Percentiles rank a stretch among this genome's conserved stretches.
These are phyloP conservation scores for Colletotrichum eremochloae DNA, from an alignment of 2,329 filamentous ascomycete species.

Conservation along the genomic window DNA sequence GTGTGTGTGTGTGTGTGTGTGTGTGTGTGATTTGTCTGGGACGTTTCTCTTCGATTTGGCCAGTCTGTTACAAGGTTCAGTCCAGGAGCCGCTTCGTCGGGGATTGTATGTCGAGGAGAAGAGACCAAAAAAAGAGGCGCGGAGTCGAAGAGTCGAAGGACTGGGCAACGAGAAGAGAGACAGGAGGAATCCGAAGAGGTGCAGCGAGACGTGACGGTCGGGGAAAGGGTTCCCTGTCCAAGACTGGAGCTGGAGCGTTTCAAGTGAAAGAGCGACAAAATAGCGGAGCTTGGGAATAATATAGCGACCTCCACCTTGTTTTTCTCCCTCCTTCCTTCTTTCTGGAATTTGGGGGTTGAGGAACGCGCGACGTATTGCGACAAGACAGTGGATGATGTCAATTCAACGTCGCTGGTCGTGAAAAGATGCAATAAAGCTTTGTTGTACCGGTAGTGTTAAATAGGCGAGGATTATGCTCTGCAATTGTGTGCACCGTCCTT, in stretches of 20 bases:
- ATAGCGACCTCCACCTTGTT: slow-evolving; percentile 34
- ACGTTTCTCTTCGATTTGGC: slow-evolving; percentile 1
- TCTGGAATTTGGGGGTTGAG: slow-evolving; percentile 5
- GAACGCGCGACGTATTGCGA: slow-evolving; percentile 35
- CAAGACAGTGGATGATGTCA: slow-evolving; percentile 30
- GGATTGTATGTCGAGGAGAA: slow-evolving; percentile 33
- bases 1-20: neutral
- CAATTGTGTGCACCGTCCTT: neutral
- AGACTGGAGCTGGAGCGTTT: slow-evolving; percentile 40
- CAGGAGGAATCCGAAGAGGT: slow-evolving; percentile 30
- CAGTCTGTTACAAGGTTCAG: slow-evolving; percentile 10
- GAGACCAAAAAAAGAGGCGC: slow-evolving; percentile 16
- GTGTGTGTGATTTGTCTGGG: slow-evolving; percentile 4
- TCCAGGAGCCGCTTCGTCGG: slow-evolving; percentile 25
- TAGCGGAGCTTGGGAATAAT: slow-evolving; percentile 40
- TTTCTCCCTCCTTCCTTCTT: neutral
- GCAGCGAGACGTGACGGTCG: slow-evolving; percentile 25
- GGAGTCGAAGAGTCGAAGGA: slow-evolving; percentile 4
- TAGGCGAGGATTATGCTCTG: slow-evolving; percentile 4
- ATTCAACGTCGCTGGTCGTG: slow-evolving; percentile 29
- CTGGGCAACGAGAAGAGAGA: slow-evolving; percentile 16
- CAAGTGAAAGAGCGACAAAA: slow-evolving; percentile 37
- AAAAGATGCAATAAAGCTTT: slow-evolving; percentile 27
- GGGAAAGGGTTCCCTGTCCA: slow-evolving; percentile 38
- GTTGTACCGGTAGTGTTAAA: neutral